A percentile compares a stretch with the other conserved stretches of the same genome.
Evolutionary conservation across 257 asterid species (phyloP).

Genomic region (Solanum pinnatisectum): DNA sequence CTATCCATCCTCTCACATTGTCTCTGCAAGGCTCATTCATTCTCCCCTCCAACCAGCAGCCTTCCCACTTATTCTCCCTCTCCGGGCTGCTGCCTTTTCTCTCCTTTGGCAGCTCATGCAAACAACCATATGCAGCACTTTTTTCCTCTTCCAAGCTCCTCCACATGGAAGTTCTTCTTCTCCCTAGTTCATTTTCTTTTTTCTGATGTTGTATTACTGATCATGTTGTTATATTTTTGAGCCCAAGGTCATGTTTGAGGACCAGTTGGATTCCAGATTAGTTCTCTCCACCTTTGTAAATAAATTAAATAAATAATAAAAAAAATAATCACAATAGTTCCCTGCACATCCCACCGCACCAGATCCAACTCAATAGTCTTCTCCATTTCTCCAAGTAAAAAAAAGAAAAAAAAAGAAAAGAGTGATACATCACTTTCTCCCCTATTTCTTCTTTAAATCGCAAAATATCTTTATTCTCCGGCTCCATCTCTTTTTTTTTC

Average conservation of each 20-base stretch:
- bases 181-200: not conserved
- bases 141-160: not conserved
- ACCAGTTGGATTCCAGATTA: too few species aligned
- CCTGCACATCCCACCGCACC: slow-evolving; percentile 19
- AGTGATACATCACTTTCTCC: not conserved
- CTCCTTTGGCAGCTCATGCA: not conserved
- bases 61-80: not conserved
- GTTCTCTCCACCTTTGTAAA: not conserved
- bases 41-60: not conserved
- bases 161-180: not conserved
- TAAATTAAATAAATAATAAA: not conserved
- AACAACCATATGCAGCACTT: not conserved
- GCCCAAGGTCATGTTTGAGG: too few species aligned
- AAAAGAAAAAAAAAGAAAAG: not conserved
- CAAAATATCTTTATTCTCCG: not conserved
- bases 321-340: not conserved
- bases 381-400: not conserved
- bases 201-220: not conserved
- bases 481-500: not conserved
- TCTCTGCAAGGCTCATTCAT: not conserved
- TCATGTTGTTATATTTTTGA: too few species aligned
- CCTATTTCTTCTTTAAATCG: not conserved
- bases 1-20: not conserved
- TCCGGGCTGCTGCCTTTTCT: not conserved
- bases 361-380: slow-evolving; percentile 18